phyloP scores from a whole-genome alignment of 768 basidiomycete species.

The Xerocomellus amylosporus region DNA sequence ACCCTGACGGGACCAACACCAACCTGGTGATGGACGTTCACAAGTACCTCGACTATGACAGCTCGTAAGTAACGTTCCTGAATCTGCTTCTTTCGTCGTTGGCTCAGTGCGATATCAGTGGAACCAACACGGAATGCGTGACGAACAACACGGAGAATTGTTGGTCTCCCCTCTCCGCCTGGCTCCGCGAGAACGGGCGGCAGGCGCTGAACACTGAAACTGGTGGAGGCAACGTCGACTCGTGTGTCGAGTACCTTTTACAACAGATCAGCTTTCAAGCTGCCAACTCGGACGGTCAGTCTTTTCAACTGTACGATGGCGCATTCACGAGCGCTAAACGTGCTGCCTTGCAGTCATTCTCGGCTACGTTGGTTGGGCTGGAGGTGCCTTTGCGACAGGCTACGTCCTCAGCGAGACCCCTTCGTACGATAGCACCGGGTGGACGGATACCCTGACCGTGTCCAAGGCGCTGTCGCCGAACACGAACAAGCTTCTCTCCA shows the following conservation, averaged over 20 bases:
- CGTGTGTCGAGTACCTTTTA: slow-evolving; percentile 45
- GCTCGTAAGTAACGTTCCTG: slow-evolving; percentile 35
- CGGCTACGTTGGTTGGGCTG: slow-evolving; percentile 58
- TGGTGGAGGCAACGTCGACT: slow-evolving; percentile 52
- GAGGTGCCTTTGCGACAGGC: slow-evolving; percentile 48
- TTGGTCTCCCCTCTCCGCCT: slow-evolving; percentile 46
- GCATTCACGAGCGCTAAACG: neutral
- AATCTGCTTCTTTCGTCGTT: neutral
- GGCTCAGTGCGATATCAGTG: slow-evolving; percentile 19
- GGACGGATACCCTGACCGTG: slow-evolving; percentile 34
- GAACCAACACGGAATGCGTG: slow-evolving; percentile 44
- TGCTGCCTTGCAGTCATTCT: slow-evolving; percentile 38
- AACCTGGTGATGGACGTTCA: slow-evolving; percentile 61
- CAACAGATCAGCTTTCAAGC: slow-evolving; percentile 47
- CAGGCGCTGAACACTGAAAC: slow-evolving; percentile 62
- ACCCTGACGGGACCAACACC: slow-evolving; percentile 43
- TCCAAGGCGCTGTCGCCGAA: slow-evolving; percentile 34
- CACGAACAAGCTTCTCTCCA: slow-evolving; percentile 10
- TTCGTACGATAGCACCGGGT: slow-evolving; percentile 28
- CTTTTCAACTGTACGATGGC: neutral
- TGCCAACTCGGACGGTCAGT: slow-evolving; percentile 46
- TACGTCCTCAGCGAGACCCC: slow-evolving; percentile 39
- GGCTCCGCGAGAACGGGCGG: slow-evolving; percentile 47
- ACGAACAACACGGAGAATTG: slow-evolving; percentile 52
- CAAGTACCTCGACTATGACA: slow-evolving; percentile 58